Conservation (phyloP, 108 stramenopile genomes). For the Skeletonema marinoi region DNA sequence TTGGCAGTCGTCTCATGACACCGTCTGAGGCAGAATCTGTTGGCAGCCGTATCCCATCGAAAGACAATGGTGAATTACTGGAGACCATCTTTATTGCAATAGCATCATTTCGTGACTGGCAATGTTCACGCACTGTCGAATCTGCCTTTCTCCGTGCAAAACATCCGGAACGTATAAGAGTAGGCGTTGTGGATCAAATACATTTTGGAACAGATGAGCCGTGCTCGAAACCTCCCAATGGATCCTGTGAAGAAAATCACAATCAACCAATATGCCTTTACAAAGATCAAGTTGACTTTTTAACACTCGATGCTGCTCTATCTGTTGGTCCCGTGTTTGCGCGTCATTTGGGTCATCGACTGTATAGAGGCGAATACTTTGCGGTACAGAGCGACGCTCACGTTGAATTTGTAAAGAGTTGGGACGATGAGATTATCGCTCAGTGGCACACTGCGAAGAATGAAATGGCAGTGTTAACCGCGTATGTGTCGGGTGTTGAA, state of each 20-base stretch:
- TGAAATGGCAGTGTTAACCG: constrained; percentile 90
- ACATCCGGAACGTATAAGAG: constrained; percentile 79
- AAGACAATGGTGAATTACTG: constrained; percentile 16
- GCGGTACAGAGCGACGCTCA: constrained; percentile 95
- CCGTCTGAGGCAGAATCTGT: constrained; percentile 62
- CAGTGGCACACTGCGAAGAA: constrained; percentile 84
- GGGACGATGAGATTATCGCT: constrained; percentile 85
- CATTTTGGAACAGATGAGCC: constrained; percentile 36
- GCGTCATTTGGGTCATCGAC: constrained; percentile 80
- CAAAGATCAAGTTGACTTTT: constrained; percentile 64
- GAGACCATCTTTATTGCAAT: constrained; percentile 81
- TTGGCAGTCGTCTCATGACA: constrained; percentile 72
- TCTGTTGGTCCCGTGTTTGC: constrained; percentile 91
- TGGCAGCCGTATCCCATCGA: constrained; percentile 48
- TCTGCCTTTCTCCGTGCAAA: constrained; percentile 72
- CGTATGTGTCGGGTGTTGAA: constrained; percentile 77
- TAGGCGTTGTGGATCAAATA: constrained; percentile 81
- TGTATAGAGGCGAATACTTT: constrained; percentile 94
- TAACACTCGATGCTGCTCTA: constrained; percentile 61
- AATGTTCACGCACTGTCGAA: constrained; percentile 79
- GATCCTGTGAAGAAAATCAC: constrained; percentile 61
- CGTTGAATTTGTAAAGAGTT: constrained; percentile 84
- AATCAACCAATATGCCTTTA: constrained; percentile 72
- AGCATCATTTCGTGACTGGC: constrained; percentile 80
- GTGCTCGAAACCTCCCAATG: constrained; percentile 51